Evolutionary conservation across 768 basidiomycete species (phyloP), one percentile per base, ranked within the genome.

Genomic region (Mycena crocata): DNA sequence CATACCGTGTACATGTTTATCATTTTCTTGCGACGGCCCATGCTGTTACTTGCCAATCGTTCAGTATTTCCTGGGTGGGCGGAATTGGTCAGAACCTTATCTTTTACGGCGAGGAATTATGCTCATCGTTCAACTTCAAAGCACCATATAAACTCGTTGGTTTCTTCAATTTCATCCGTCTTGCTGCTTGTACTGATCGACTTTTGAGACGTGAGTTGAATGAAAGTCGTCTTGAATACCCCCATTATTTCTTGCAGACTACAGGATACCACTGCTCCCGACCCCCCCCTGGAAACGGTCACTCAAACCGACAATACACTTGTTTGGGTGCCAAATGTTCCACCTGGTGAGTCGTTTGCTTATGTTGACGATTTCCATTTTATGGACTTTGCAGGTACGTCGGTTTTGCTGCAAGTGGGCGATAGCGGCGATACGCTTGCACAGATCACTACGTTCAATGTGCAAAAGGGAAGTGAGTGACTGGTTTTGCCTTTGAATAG

Each of bases 41-140:
- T 66, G 64, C 64, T 32, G 50, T 66, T 19, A 60, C 58, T 54
- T 60, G 58, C 31, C 58, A 66, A 24, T 56, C 58, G 26, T 66
- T 46, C 37, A 35, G 39, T 30, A 66, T 66, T 24, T 60, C 64
- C 3, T 66, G 59, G 59, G 34, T 14, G 15, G 59, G 66, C 30
- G 66, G 59, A 21, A 50, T 54, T 26, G 56, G 66, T 61, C 26
- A 57, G 37, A 17, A 5, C 24, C n/a, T n/a, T 34, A 2, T 56
- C 21, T 54, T 28, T 9, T 17, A 3, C 19, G 28, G 8, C 1
- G 17, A 24, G 28, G 15, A 50, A 2, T 19, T 14, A 31, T 42
- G 50, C 42, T 52, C 19, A 34, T 42, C 12, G 39, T 50, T 15
- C 10, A 28, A 26, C 17, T 26, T 15, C 37, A 32, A 42, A 56